Percentiles rank a stretch among this genome's conserved stretches.
Evolutionary conservation across 306 rosid genomes (phyloP).

Genomic region (Cicer pinnatifidum): DNA sequence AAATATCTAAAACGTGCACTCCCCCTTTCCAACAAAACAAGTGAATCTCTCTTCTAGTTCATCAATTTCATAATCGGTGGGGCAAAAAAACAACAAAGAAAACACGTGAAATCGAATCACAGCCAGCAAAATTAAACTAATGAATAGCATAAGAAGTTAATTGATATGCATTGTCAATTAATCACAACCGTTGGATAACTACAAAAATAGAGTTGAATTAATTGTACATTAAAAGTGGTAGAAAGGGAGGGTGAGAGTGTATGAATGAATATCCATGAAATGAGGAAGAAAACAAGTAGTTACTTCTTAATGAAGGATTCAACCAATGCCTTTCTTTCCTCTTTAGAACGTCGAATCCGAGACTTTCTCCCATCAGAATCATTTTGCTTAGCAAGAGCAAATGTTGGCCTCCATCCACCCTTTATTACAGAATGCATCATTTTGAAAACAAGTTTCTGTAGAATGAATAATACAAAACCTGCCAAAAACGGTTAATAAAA

Average conservation of each 20-base stretch:
- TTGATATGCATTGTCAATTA: too few relatives aligned
- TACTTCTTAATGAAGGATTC: slow-evolving; percentile 87
- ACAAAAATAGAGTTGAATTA: too few relatives aligned
- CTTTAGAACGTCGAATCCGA: slow-evolving; percentile 85
- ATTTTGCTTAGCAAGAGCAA: slow-evolving; percentile 86
- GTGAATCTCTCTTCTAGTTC: too few relatives aligned
- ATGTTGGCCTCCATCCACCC: slow-evolving; percentile 83
- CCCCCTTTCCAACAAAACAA: background rate
- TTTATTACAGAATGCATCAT: slow-evolving; percentile 73
- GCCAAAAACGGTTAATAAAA: slow-evolving; percentile 34
- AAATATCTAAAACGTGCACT: background rate
- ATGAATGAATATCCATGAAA: background rate
- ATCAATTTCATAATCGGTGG: background rate
- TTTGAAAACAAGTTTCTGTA: slow-evolving; percentile 37
- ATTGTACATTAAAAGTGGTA: too few relatives aligned
- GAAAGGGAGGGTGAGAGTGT: too few relatives aligned
- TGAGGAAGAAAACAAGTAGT: slow-evolving; percentile 49
- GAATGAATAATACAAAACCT: slow-evolving; percentile 32
- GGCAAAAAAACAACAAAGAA: background rate
- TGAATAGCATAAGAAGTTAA: too few relatives aligned
- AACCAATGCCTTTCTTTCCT: slow-evolving; percentile 90
- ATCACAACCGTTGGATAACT: too few relatives aligned
- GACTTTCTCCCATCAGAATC: slow-evolving; percentile 80
- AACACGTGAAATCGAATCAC: too few relatives aligned
- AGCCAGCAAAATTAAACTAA: too few relatives aligned